These are phyloP conservation scores for Hyphopichia burtonii DNA, from an alignment of 1,139 yeast genomes.

Conservation along the genomic window DNA sequence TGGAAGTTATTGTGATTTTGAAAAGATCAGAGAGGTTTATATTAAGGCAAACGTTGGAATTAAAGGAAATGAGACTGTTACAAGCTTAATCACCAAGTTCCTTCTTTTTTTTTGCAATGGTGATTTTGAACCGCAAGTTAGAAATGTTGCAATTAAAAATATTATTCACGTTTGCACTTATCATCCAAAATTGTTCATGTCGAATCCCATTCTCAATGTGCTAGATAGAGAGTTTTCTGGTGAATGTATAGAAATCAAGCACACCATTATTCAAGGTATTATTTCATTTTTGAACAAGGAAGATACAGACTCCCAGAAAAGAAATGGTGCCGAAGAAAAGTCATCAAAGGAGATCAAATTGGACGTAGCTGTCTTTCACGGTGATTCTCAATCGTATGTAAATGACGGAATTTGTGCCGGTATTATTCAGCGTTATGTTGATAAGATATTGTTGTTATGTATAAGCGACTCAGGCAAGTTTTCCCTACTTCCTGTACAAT, in stretches of 20 bases:
- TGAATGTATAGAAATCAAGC: slow-evolving; percentile 33
- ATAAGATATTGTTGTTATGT: slow-evolving; percentile 48
- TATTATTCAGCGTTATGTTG: slow-evolving; percentile 61
- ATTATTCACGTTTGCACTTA: slow-evolving; percentile 56
- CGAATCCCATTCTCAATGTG: slow-evolving; percentile 49
- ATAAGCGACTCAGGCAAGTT: slow-evolving; percentile 39
- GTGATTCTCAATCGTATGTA: slow-evolving; percentile 42
- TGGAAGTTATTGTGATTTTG: slow-evolving; percentile 66
- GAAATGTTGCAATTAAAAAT: slow-evolving; percentile 55
- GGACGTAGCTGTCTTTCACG: slow-evolving; percentile 56
- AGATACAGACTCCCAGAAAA: slow-evolving; percentile 44
- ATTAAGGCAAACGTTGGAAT: slow-evolving; percentile 39
- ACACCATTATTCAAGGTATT: slow-evolving; percentile 54
- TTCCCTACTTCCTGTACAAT: slow-evolving; percentile 51
- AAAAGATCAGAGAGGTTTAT: slow-evolving; percentile 42
- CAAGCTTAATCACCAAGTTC: slow-evolving; percentile 55
- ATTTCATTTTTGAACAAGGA: slow-evolving; percentile 54
- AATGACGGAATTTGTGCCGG: slow-evolving; percentile 75
- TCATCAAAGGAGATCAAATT: slow-evolving; percentile 26
- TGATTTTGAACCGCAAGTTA: slow-evolving; percentile 27
- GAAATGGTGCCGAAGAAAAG: slow-evolving; percentile 32
- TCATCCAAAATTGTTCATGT: slow-evolving; percentile 62
- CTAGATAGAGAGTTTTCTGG: slow-evolving; percentile 51
- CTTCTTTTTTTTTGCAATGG: slow-evolving; percentile 48
- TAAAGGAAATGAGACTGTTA: slow-evolving; percentile 51